A percentile compares a stretch with the other conserved stretches of the same genome.
These are phyloP conservation scores for Polytrichum formosum DNA, from an alignment of 225 moss, liverwort and hornwort genomes.

Conservation along the genomic window DNA sequence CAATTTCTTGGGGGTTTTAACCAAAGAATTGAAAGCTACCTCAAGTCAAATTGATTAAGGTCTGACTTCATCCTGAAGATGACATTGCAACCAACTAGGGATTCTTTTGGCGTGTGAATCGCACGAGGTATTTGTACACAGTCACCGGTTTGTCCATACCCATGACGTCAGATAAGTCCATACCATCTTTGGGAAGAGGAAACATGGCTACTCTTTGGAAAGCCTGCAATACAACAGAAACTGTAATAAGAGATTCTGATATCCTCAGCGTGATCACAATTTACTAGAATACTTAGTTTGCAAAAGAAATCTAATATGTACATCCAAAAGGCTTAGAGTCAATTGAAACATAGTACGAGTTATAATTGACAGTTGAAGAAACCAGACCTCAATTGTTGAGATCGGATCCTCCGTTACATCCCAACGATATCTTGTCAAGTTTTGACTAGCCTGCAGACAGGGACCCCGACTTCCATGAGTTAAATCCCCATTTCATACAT, in stretches of 20 bases:
- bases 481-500: too few species aligned
- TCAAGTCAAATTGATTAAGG: too few species aligned
- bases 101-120: constrained; percentile 52
- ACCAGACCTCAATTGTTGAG: constrained; percentile 69
- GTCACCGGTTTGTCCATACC: constrained; percentile 84
- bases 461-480: not conserved
- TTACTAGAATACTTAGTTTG: not conserved
- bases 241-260: not conserved
- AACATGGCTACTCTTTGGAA: constrained; percentile 90
- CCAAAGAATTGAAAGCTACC: too few species aligned
- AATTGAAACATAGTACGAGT: too few species aligned
- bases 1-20: too few species aligned
- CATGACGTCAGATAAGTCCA: constrained; percentile 60
- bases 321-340: too few species aligned
- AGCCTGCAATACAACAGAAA: constrained; percentile 47
- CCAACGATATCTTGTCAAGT: constrained; percentile 94
- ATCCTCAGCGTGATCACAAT: not conserved
- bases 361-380: not conserved
- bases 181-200: constrained; percentile 66
- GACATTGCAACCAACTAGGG: constrained; percentile 7
- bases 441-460: constrained; percentile 83
- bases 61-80: too few species aligned
- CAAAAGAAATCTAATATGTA: too few species aligned
- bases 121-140: constrained; percentile 80
- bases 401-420: constrained; percentile 40